These are phyloP conservation scores for Haplosporangium gracile DNA, from an alignment of 192 early-diverging fungal genomes.

Conservation along the genomic window DNA sequence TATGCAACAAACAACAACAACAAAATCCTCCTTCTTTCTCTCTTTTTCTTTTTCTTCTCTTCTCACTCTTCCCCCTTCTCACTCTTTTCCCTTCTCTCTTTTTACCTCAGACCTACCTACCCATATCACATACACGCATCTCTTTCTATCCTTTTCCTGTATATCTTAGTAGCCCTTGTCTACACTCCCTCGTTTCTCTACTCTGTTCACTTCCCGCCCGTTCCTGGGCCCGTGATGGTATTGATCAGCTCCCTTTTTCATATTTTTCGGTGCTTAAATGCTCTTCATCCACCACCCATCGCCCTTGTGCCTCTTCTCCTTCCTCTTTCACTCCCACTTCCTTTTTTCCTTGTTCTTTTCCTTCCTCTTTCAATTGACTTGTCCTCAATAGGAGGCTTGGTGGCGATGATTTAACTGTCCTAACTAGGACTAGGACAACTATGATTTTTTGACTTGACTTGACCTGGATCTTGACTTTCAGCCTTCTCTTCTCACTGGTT, in stretches of 20 bases:
- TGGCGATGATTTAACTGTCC: background rate
- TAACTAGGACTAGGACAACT: background rate
- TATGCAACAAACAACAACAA: background rate
- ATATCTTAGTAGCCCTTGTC: background rate
- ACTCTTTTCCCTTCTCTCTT: background rate
- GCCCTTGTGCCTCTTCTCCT: background rate
- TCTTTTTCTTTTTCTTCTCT: background rate
- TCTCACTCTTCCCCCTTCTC: slow-evolving; percentile 1
- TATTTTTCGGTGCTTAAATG: background rate
- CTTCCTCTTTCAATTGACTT: background rate
- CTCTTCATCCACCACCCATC: background rate
- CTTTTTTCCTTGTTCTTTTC: background rate
- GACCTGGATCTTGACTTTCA: too few relatives aligned
- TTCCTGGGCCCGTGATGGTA: background rate
- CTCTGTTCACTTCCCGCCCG: background rate
- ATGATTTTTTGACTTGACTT: background rate
- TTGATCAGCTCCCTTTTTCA: background rate
- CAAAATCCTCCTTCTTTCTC: background rate
- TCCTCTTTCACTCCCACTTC: background rate
- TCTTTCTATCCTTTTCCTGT: background rate
- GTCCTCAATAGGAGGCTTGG: background rate
- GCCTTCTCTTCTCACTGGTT: too few relatives aligned
- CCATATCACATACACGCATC: too few relatives aligned
- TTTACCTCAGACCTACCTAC: background rate
- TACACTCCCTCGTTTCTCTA: too few relatives aligned